Base-by-base conservation (phyloP, 495 filamentous ascomycete species). In the Diplogelasinospora grovesii region DNA sequence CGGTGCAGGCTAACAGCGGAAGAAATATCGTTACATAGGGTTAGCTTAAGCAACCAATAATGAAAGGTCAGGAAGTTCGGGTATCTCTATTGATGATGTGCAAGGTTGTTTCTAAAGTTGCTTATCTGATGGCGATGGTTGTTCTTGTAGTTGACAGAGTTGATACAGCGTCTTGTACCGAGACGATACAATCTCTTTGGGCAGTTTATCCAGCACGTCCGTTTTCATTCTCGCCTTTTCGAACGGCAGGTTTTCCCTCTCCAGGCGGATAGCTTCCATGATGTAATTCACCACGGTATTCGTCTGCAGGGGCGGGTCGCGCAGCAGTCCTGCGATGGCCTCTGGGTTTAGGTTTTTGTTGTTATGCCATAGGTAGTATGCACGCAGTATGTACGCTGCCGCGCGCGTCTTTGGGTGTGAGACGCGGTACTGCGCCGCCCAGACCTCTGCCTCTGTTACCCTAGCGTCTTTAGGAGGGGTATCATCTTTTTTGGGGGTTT, bases 1-100 rank as follows among this genome's bases (percentile, higher is more conserved):
- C 74, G 67, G 81, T 97, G 48, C 93, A 97, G 68, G 78, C 97
- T 43, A 94, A 98, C 66, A 68, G 73, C 36, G 82, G 82, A 28
- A 50, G 51, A 42, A 54, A 59, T 38, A 33, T 68, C n/a, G 42
- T 63, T 36, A 46, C 9, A 28, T 19, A 14, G 39, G 45, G 21
- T 45, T 36, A 5, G 16, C 4, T 7, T 3, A 18, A 13, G 22
- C 19, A 19, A 18, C 15, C 3, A 39, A 18, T 28, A 18, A 25
- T 3, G 28, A 30, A 32, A 14, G n/a, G n/a, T n/a, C n/a, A n/a
- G n/a, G n/a, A n/a, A n/a, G n/a, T n/a, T n/a, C n/a, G n/a, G n/a
- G n/a, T 39, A 26, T 7, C n/a, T 29, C 27, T 29, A 29, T 29
- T 29, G 27, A 29, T 11, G 27, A 29, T 10, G 15, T 29, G 27